Evolutionary conservation across 805 yeast species (phyloP).

Genomic region (Candida ascalaphidarum): DNA sequence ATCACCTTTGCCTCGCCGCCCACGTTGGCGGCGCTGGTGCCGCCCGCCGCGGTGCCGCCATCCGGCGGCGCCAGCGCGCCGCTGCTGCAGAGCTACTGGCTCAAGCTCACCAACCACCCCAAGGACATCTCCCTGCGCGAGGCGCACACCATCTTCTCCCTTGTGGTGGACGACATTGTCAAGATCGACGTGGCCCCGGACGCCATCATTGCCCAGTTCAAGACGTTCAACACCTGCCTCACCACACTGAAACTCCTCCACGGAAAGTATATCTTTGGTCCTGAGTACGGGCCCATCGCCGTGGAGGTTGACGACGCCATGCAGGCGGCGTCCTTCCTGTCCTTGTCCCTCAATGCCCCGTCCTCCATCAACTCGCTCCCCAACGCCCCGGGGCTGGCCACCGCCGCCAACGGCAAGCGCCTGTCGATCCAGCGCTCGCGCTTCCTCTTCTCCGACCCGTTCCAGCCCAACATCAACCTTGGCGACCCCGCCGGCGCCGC

Average conservation of each 20-base stretch:
- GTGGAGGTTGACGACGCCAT: slow-evolving; percentile 26
- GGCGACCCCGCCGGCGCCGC: slow-evolving; percentile 33
- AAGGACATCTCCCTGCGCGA: slow-evolving; percentile 57
- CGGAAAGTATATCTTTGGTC: slow-evolving; percentile 31
- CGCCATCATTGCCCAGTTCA: slow-evolving; percentile 26
- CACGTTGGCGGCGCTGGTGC: too few species aligned
- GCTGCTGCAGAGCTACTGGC: slow-evolving; percentile 3
- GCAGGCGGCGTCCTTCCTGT: too few species aligned
- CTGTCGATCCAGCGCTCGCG: slow-evolving; percentile 56
- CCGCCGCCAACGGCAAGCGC: slow-evolving; percentile 38
- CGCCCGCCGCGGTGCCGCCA: slow-evolving; percentile 1
- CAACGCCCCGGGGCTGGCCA: slow-evolving; percentile 1
- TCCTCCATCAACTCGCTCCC: too few species aligned
- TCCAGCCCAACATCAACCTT: slow-evolving; percentile 23
- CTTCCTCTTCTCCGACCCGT: slow-evolving; percentile 62
- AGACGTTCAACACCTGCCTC: slow-evolving; percentile 28
- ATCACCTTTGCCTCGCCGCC: too few species aligned
- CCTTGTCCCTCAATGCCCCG: too few species aligned
- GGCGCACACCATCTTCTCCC: slow-evolving; percentile 56
- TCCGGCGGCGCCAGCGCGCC: not conserved
- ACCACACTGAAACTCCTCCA: slow-evolving; percentile 32
- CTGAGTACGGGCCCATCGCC: slow-evolving; percentile 23
- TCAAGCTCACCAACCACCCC: slow-evolving; percentile 47
- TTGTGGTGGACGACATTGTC: slow-evolving; percentile 53
- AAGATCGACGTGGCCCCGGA: slow-evolving; percentile 38